Base-by-base conservation (phyloP, 164 flowering plant species). In the Aristolochia contorta region DNA sequence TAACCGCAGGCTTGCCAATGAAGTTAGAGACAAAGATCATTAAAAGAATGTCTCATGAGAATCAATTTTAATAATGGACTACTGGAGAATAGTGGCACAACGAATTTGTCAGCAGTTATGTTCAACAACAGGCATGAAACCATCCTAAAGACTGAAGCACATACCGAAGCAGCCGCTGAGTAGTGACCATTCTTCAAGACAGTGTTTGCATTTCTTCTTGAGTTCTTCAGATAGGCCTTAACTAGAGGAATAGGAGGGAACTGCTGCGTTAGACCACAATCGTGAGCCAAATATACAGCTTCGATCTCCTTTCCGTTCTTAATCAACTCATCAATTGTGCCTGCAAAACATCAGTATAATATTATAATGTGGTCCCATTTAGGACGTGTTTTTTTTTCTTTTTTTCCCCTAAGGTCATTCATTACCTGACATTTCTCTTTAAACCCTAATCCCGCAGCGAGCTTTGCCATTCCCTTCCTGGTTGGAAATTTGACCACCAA, bases 251-350 rank as follows among this genome's bases (percentile, higher is more conserved):
- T 64, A 3, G 84, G 82, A 25, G 79, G 62, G 70, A 78, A 80
- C 27, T 63, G 66, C 45, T 76, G 80, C 23, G 82, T 77, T 71
- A 84, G 58, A 57, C 78, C 82, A 63, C 75, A 61, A 59, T 79
- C 90, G 24, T 63, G 61, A 25, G 83, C 82, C 69, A 84, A 79
- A 64, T 77, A 79, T 4, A 84, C 73, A 18, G 86, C 89, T 56
- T 82, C 89, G 53, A 80, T 69, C 78, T 82, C 86, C 71, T 82
- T 82, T 33, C 86, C 83, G 50, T 33, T 73, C 74, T 77, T 78
- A 62, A 76, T 76, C 62, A 82, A 58, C 66, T 80, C 83, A 24
- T 79, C 79, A 32, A 84, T 76, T 19, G 82, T 69, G 73, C 77
- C 89, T 84, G 77, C 43, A 37, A 10, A 37, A 37, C 10, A 37